Evolutionary conservation across 352 stramenopile genomes (phyloP), one percentile per base, ranked within the genome.

Genomic region (Phytophthora citrophthora): DNA sequence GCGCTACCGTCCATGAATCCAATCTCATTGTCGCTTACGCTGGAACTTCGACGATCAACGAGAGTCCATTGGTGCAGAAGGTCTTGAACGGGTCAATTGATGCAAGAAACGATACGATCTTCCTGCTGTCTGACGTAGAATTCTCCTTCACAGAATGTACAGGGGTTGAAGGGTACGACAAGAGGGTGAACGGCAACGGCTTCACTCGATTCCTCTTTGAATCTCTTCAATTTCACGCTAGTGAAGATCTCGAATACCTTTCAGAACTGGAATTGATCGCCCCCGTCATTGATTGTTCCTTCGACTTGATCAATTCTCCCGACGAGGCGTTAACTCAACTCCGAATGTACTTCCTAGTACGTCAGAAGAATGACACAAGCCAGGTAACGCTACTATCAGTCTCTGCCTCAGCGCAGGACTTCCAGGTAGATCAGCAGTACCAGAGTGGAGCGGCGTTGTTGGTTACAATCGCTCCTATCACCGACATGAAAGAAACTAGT

Each of bases 91-190:
- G 67, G 20, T 60, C 46, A 13, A 82, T 69, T 6, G 61, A 59
- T 6, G 54, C 55, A 0, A 64, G 71, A 1, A 48, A 63, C 15
- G 74, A 69, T 20, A 71, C 68, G n/a, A 45, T 84, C 16, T 86
- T 59, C 47, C 54, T 83, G 24, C 40, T 83, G 29, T 53, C 34
- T 7, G 40, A 62, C 8, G 50, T 18, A 2, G 51, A 40, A 0
- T 16, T 49, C 18, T 74, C 57, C 16, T 60, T 61, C 24, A 38
- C 43, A 0, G 29, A 68, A 3, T 74, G 66, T 39, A 67, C 44
- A 7, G 46, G 16, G 1, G 29, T 63, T 4, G 31, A 13, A 1
- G 36, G 16, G 8, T 74, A 68, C 18, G 55, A 72, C 20, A 34
- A 44, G 2, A 32, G 27, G 0, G 49, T 81, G 9, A 78, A 81